Conservation (phyloP, 2,329 filamentous ascomycete species). For the Trichophyton verrucosum region DNA sequence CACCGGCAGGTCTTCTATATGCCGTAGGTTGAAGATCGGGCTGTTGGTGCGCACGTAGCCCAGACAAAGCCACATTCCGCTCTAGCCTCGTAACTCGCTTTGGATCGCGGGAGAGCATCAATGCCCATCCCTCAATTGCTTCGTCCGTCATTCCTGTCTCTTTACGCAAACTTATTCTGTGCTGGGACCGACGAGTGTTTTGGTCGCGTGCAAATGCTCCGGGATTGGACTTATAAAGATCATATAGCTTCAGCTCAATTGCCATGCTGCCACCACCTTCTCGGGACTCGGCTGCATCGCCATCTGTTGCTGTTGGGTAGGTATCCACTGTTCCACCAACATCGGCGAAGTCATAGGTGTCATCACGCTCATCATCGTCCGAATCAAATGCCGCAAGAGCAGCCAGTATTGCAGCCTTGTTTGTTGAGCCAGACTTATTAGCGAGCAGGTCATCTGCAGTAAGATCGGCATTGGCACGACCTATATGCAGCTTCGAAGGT, state of each 20-base stretch:
- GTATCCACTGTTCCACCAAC: constrained; percentile 75
- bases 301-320: constrained; percentile 32
- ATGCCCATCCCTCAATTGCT: constrained; percentile 81
- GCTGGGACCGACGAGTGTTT: constrained; percentile 52
- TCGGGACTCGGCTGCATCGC: constrained; percentile 45
- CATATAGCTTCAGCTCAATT: constrained; percentile 59
- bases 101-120: constrained; percentile 69
- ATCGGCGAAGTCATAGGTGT: constrained; percentile 88
- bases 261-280: constrained; percentile 13
- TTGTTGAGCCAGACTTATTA: constrained; percentile 51
- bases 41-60: constrained; percentile 39
- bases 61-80: constrained; percentile 50
- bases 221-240: constrained; percentile 52
- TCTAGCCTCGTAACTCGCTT: constrained; percentile 58
- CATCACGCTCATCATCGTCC: constrained; percentile 91
- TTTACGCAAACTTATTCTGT: constrained; percentile 52
- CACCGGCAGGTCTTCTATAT: constrained; percentile 38
- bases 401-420: constrained; percentile 77
- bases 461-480: constrained; percentile 49
- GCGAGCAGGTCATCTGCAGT: constrained; percentile 62
- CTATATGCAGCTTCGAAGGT: constrained; percentile 60
- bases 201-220: constrained; percentile 60
- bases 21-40: constrained; percentile 51
- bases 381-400: constrained; percentile 81
- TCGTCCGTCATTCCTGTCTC: constrained; percentile 88